Conservation (phyloP, 108 stramenopile species). For the Pseudonitzschia multiseries region DNA sequence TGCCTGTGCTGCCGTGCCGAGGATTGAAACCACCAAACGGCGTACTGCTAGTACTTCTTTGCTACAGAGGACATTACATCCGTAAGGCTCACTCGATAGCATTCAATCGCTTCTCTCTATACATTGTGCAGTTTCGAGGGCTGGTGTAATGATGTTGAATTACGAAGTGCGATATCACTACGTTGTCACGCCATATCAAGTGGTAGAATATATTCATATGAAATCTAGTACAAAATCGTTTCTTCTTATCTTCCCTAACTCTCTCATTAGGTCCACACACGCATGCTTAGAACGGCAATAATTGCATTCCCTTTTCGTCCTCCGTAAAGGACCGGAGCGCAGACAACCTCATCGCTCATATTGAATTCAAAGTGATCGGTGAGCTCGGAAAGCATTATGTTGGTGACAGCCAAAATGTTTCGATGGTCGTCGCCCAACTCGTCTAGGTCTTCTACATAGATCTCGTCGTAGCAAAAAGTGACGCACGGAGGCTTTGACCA, state of each 20-base stretch:
- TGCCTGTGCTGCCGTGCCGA: constrained; percentile 14
- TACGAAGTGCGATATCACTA: too few relatives aligned
- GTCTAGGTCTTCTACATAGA: neutral
- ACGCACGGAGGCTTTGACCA: neutral
- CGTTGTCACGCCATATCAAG: too few relatives aligned
- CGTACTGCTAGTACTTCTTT: neutral
- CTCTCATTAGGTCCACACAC: neutral
- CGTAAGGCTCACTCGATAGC: too few relatives aligned
- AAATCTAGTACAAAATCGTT: too few relatives aligned
- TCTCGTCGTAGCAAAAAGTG: neutral
- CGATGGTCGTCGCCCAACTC: neutral
- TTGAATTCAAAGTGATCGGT: constrained; percentile 2
- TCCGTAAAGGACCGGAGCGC: neutral
- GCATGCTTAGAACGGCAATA: neutral
- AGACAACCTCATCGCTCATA: neutral
- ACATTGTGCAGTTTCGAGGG: too few relatives aligned
- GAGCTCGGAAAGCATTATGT: neutral
- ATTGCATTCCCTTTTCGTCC: neutral
- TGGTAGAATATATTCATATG: too few relatives aligned
- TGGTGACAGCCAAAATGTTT: neutral
- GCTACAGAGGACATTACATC: neutral
- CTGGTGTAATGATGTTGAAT: too few relatives aligned
- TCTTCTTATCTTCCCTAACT: too few relatives aligned
- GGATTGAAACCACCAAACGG: neutral
- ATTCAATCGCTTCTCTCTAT: too few relatives aligned